These are phyloP conservation scores for Boletus speciosus DNA, from an alignment of 768 basidiomycete species.

Conservation along the genomic window DNA sequence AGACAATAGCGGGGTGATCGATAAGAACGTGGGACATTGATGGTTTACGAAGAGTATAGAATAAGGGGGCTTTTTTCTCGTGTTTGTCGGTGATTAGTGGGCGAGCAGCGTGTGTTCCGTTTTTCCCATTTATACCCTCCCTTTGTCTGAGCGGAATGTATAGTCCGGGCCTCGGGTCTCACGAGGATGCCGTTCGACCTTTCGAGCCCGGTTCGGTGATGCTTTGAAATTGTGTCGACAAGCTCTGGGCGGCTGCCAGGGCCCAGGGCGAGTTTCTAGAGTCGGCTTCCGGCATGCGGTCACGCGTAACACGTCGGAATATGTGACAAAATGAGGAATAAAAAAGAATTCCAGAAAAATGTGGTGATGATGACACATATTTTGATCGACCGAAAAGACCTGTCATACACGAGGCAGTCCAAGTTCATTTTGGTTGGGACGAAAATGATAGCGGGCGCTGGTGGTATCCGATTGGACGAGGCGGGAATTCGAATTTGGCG, in stretches of 20 bases:
- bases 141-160: slow-evolving; percentile 1
- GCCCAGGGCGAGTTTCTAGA: not conserved
- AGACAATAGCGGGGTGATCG: slow-evolving; percentile 49
- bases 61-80: not conserved
- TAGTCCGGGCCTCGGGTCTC: not conserved
- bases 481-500: not conserved
- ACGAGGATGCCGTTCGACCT: too few species aligned
- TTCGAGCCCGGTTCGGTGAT: too few species aligned
- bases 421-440: slow-evolving; percentile 1
- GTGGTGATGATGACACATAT: not conserved
- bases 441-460: not conserved
- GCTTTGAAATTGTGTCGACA: not conserved
- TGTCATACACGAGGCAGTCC: slow-evolving; percentile 23
- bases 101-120: not conserved
- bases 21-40: slow-evolving; percentile 31
- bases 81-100: slow-evolving; percentile 12
- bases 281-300: not conserved
- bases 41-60: slow-evolving; percentile 8
- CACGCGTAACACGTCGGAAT: not conserved
- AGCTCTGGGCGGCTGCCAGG: not conserved
- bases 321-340: not conserved
- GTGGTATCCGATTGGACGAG: slow-evolving; percentile 3
- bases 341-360: slow-evolving; percentile 1
- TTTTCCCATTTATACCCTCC: slow-evolving; percentile 8
- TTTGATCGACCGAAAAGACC: not conserved